Evolutionary conservation across 1,139 yeast genomes (phyloP).

Genomic region (Saccharomyces hybrid): DNA sequence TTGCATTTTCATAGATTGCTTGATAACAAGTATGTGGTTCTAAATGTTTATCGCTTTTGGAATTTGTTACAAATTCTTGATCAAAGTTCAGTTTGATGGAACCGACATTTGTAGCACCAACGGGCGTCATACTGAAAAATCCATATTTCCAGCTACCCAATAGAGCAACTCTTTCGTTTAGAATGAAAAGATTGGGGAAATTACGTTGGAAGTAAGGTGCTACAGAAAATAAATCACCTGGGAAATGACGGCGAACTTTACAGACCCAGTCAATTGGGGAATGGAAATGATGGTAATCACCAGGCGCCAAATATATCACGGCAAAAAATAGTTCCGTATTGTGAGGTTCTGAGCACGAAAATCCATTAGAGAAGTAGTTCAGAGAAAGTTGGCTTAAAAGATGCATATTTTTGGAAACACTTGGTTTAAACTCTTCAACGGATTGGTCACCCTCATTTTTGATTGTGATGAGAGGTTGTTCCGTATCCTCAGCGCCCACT

Average conservation of each 20-base stretch:
- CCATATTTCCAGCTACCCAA: slow-evolving; percentile 96
- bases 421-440: slow-evolving; percentile 39
- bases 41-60: slow-evolving; percentile 30
- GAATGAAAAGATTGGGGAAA: slow-evolving; percentile 75
- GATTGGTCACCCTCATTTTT: slow-evolving; percentile 56
- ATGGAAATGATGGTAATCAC: slow-evolving; percentile 95
- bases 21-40: slow-evolving; percentile 80
- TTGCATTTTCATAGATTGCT: slow-evolving; percentile 82
- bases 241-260: slow-evolving; percentile 85
- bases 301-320: slow-evolving; percentile 94
- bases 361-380: slow-evolving; percentile 15
- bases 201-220: slow-evolving; percentile 93
- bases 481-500: slow-evolving; percentile 34
- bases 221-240: slow-evolving; percentile 91
- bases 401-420: slow-evolving; percentile 28
- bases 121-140: slow-evolving; percentile 97
- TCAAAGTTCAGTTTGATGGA: slow-evolving; percentile 89
- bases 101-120: slow-evolving; percentile 98
- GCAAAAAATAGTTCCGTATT: slow-evolving; percentile 68
- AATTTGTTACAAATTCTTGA: slow-evolving; percentile 77
- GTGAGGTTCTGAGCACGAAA: slow-evolving; percentile 18
- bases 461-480: slow-evolving; percentile 39
- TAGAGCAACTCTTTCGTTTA: slow-evolving; percentile 91
- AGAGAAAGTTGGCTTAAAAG: slow-evolving; percentile 25
- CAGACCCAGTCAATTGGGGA: slow-evolving; percentile 97